Base-by-base conservation (phyloP, 257 asterid species). In the Fraxinus pennsylvanica region DNA sequence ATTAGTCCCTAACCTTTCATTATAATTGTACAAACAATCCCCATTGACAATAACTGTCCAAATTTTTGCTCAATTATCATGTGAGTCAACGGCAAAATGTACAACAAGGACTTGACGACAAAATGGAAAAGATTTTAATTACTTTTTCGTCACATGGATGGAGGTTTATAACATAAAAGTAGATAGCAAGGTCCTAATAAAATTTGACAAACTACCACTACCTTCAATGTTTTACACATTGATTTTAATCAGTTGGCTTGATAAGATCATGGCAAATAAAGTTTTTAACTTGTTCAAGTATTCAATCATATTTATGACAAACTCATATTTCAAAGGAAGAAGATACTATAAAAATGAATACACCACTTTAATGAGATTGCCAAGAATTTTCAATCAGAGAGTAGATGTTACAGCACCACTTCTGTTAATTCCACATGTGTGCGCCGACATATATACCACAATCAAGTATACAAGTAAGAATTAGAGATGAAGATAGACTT, bases 391-490 rank as follows among this genome's bases (percentile, higher is more conserved):
- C 57, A 39, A 76, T 78, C 32, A 74, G 76, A 65, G 65, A 76
- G 10, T 50, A 39, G 36, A 70, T 77, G 77, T 38, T 79, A 84
- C 71, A 68, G 74, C 81, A 78, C 35, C 79, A 79, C 65, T 41
- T 54, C 32, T 70, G 68, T 78, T 77, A 45, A 43, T 69, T 67
- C 45, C 33, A 27, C 57, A 6, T 6, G 72, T 82, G 52, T 72
- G 76, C 57, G 43, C 72, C 27, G 39, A 61, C 21, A 52, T 80
- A 63, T 68, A 79, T n/a, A 39, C 71, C 66, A 63, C 45, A 65
- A 65, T 54, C 13, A 71, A 76, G 78, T 25, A 35, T 61, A 82
- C 79, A 83, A 74, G 76, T 57, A 68, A 30, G 67, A 77, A 75
- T 76, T 45, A 74, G 82, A 74, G 73, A 63, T 15, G 30, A 76